Evolutionary conservation across 2,329 filamentous ascomycete species (phyloP).

Genomic region (Hyphodiscus sp.): DNA sequence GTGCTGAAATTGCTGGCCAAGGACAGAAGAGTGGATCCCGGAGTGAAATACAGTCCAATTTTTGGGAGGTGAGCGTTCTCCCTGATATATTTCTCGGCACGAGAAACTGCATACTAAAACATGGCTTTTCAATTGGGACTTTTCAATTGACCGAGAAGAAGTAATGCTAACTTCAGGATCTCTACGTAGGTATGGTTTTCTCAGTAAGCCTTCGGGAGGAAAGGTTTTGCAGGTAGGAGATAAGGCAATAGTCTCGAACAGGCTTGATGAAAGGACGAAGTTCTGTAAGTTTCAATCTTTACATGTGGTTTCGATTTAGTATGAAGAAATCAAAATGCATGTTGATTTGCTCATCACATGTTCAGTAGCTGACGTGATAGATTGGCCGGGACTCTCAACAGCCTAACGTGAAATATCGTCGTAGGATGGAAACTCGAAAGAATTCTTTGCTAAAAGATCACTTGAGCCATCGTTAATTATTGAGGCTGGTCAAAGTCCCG

Average conservation of each 20-base stretch:
- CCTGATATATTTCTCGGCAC: too few species aligned
- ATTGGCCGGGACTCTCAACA: conserved; percentile 28
- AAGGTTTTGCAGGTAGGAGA: conserved; percentile 40
- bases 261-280: conserved; percentile 37
- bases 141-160: too few species aligned
- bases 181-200: conserved; percentile 50
- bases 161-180: too few species aligned
- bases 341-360: neutral
- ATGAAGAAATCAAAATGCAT: too few species aligned
- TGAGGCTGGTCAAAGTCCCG: too few species aligned
- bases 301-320: neutral
- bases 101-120: too few species aligned
- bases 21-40: conserved; percentile 64
- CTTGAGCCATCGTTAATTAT: too few species aligned
- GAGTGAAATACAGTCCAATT: conserved; percentile 59
- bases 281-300: conserved; percentile 40
- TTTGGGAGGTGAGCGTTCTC: conserved; percentile 51
- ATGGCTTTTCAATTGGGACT: too few species aligned
- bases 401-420: neutral
- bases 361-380: conserved; percentile 11
- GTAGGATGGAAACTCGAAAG: neutral
- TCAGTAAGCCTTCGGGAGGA: conserved; percentile 30
- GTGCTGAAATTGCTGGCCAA: conserved; percentile 64
- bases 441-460: neutral
- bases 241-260: conserved; percentile 38